Conservation (phyloP, 768 basidiomycete species). For the Lentinula boryana region DNA sequence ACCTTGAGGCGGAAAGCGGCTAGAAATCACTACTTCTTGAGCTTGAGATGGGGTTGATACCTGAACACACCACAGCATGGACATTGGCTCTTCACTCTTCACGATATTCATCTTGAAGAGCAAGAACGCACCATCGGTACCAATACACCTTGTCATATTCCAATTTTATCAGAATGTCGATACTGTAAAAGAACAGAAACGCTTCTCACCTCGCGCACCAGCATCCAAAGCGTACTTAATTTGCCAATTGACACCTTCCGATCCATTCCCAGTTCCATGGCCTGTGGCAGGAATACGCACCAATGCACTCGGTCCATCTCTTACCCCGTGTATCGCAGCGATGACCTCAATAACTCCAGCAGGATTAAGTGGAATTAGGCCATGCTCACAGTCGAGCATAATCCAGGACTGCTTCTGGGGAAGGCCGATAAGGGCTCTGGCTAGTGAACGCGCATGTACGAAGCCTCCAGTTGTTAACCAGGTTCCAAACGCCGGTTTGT, state of each 20-base stretch:
- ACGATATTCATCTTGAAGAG: background rate
- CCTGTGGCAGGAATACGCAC: constrained; percentile 66
- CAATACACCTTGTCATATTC: constrained; percentile 34
- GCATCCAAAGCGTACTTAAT: constrained; percentile 69
- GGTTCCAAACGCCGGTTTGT: constrained; percentile 59
- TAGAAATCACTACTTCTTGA: constrained; percentile 46
- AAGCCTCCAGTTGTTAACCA: constrained; percentile 61
- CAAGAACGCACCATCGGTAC: constrained; percentile 52
- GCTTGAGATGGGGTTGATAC: constrained; percentile 56
- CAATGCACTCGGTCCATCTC: constrained; percentile 43
- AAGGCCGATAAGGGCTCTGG: constrained; percentile 35
- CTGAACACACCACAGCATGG: constrained; percentile 19
- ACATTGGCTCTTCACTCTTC: too few relatives aligned
- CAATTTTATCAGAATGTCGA: background rate
- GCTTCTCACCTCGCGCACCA: constrained; percentile 36
- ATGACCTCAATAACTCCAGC: constrained; percentile 49
- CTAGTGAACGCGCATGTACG: constrained; percentile 53
- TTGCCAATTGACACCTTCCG: constrained; percentile 44
- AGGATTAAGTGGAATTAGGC: constrained; percentile 47
- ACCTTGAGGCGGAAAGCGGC: constrained; percentile 57
- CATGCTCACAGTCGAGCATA: constrained; percentile 65
- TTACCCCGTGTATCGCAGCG: constrained; percentile 45
- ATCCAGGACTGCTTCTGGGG: constrained; percentile 54
- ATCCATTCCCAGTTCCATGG: constrained; percentile 32
- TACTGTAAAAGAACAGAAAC: background rate